phyloP scores from a whole-genome alignment of 2,329 filamentous ascomycete species.

The Trichoderma atrobrunneum region DNA sequence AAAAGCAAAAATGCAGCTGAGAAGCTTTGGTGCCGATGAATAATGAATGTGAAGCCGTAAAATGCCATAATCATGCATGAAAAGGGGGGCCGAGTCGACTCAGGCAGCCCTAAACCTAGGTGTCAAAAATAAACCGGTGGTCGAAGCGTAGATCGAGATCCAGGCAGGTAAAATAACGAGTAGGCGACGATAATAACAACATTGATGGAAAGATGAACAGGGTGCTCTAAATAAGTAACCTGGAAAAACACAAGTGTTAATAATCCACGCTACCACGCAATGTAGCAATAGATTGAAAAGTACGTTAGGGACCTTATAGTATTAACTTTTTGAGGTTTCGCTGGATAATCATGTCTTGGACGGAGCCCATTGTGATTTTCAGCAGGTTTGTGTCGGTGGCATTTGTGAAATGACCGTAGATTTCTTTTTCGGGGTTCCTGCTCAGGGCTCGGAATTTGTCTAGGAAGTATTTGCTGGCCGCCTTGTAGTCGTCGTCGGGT shows the following conservation, averaged over 20 bases:
- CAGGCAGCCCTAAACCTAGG: constrained; percentile 2
- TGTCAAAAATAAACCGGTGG: not conserved
- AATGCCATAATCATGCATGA: constrained; percentile 13
- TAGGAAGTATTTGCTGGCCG: constrained; percentile 97
- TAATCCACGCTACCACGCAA: not conserved
- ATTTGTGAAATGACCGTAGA: constrained; percentile 99
- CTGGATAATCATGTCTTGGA: constrained; percentile 96
- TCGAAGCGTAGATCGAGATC: not conserved
- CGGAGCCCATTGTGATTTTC: constrained; percentile 73
- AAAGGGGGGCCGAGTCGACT: not conserved
- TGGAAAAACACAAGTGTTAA: constrained; percentile 2
- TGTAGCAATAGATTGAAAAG: constrained; percentile 30
- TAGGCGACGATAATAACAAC: not conserved
- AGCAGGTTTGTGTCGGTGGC: constrained; percentile 86
- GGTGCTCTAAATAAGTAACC: constrained; percentile 5
- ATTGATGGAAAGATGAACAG: not conserved
- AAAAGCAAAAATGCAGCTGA: not conserved
- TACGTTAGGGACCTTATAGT: constrained; percentile 27
- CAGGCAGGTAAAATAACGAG: not conserved
- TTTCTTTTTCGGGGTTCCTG: constrained; percentile 91
- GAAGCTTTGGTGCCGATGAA: not conserved
- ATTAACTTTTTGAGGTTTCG: constrained; percentile 90
- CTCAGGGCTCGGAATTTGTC: constrained; percentile 96
- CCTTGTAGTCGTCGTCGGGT: constrained; percentile 82
- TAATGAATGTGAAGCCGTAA: constrained; percentile 17